phyloP scores from a whole-genome alignment of 1,284 basidiomycete genomes.

The Sporisorium iseilematis-ciliati region DNA sequence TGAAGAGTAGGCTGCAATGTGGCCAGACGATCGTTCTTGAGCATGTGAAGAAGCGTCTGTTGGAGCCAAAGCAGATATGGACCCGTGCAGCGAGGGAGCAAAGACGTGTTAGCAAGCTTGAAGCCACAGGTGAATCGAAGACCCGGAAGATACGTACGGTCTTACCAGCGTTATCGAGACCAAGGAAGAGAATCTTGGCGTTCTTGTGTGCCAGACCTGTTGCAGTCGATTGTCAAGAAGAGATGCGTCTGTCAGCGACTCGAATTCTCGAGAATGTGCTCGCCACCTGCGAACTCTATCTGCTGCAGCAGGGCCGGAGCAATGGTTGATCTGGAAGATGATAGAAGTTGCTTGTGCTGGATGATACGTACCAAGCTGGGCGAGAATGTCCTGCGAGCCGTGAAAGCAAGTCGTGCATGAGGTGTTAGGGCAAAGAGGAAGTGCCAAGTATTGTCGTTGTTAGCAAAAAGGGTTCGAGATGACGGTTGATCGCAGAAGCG shows the following conservation, averaged over 20 bases:
- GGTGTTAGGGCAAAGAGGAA: background rate
- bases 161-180: slow-evolving; percentile 99
- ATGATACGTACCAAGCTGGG: slow-evolving; percentile 64
- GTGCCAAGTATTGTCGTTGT: slow-evolving; percentile 6
- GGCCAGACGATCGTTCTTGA: slow-evolving; percentile 98
- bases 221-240: background rate
- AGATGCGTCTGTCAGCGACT: background rate
- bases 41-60: slow-evolving; percentile 97
- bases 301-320: background rate
- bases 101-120: slow-evolving; percentile 2
- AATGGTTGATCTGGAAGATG: background rate
- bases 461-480: slow-evolving; percentile 1
- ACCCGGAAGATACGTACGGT: slow-evolving; percentile 76
- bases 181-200: slow-evolving; percentile 97
- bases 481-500: background rate
- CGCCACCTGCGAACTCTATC: background rate
- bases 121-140: background rate
- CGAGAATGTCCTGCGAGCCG: slow-evolving; percentile 62
- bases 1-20: slow-evolving; percentile 98
- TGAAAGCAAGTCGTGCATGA: background rate
- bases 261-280: background rate
- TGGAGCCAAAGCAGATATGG: background rate
- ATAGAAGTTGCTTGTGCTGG: background rate
- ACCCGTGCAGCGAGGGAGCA: background rate
- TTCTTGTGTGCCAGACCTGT: slow-evolving; percentile 94